A percentile compares a stretch with the other conserved stretches of the same genome.
phyloP scores from a whole-genome alignment of 495 filamentous ascomycete species.

The Massariosphaeria phaeospora region DNA sequence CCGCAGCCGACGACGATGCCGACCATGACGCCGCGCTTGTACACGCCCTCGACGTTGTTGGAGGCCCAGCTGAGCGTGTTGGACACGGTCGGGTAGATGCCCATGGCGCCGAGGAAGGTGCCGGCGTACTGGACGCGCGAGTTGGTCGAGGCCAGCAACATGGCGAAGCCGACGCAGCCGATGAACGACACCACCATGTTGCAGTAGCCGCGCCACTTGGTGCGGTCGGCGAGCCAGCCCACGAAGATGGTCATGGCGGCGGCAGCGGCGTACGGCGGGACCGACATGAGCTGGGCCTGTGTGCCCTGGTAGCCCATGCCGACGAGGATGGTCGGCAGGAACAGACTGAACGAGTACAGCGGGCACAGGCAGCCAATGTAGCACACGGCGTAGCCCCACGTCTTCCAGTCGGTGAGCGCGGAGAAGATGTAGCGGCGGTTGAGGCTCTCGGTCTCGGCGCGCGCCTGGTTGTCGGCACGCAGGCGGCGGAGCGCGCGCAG shows the following conservation, averaged over 20 bases:
- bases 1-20: slow-evolving; percentile 76
- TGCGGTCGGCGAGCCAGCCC: slow-evolving; percentile 77
- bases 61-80: slow-evolving; percentile 85
- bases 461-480: slow-evolving; percentile 68
- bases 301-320: slow-evolving; percentile 66
- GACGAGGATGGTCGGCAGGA: slow-evolving; percentile 73
- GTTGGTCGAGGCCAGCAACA: slow-evolving; percentile 61
- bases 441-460: slow-evolving; percentile 74
- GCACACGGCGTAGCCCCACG: slow-evolving; percentile 53
- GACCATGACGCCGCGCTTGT: slow-evolving; percentile 82
- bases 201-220: slow-evolving; percentile 69
- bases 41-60: slow-evolving; percentile 89
- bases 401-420: slow-evolving; percentile 81
- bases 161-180: slow-evolving; percentile 71
- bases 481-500: slow-evolving; percentile 68
- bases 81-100: slow-evolving; percentile 88
- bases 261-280: slow-evolving; percentile 81
- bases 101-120: slow-evolving; percentile 78
- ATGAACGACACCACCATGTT: slow-evolving; percentile 69
- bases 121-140: slow-evolving; percentile 72
- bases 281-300: slow-evolving; percentile 71
- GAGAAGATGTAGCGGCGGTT: slow-evolving; percentile 69
- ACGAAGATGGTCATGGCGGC: slow-evolving; percentile 69
- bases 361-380: slow-evolving; percentile 49
- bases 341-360: slow-evolving; percentile 72